These are phyloP conservation scores for Chrysoporthe cubensis DNA, from an alignment of 2,329 filamentous ascomycete species.

Conservation along the genomic window DNA sequence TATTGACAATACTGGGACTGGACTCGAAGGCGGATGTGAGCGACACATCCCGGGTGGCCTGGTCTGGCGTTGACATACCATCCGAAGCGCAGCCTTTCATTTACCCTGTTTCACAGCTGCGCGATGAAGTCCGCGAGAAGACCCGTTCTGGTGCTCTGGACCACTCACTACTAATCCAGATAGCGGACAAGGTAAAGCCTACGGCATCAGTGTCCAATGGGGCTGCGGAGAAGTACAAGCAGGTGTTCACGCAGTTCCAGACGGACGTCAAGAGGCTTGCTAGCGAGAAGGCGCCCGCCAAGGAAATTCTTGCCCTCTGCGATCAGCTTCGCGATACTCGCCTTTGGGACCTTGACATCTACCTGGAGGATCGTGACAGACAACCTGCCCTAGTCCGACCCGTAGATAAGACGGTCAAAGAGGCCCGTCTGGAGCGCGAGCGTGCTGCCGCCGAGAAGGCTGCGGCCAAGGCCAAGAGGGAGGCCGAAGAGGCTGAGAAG, in stretches of 20 bases:
- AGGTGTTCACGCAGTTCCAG: conserved; percentile 42
- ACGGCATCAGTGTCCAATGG: conserved; percentile 22
- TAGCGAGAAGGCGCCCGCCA: conserved; percentile 51
- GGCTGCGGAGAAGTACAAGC: conserved; percentile 33
- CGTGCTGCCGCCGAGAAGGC: conserved; percentile 55
- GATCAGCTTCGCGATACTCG: conserved; percentile 67
- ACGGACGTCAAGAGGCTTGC: conserved; percentile 48
- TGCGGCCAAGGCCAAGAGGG: conserved; percentile 39
- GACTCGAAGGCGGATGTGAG: conserved; percentile 47
- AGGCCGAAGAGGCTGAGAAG: conserved; percentile 44
- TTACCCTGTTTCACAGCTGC: conserved; percentile 54
- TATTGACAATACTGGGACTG: conserved; percentile 69
- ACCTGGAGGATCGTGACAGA: conserved; percentile 68
- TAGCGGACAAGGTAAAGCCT: conserved; percentile 30
- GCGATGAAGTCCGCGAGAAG: conserved; percentile 39
- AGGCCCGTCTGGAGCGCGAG: conserved; percentile 58
- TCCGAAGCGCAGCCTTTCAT: conserved; percentile 62
- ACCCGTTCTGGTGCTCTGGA: conserved; percentile 45
- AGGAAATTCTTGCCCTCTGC: conserved; percentile 66
- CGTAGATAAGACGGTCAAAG: conserved; percentile 61
- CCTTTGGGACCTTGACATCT: conserved; percentile 68
- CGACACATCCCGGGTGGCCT: conserved; percentile 56
- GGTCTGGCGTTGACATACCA: conserved; percentile 68
- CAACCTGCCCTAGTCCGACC: conserved; percentile 66
- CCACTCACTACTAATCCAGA: conserved; percentile 30